Conservation (phyloP, 805 yeast genomes). For the Myxozyma mucilagina region DNA sequence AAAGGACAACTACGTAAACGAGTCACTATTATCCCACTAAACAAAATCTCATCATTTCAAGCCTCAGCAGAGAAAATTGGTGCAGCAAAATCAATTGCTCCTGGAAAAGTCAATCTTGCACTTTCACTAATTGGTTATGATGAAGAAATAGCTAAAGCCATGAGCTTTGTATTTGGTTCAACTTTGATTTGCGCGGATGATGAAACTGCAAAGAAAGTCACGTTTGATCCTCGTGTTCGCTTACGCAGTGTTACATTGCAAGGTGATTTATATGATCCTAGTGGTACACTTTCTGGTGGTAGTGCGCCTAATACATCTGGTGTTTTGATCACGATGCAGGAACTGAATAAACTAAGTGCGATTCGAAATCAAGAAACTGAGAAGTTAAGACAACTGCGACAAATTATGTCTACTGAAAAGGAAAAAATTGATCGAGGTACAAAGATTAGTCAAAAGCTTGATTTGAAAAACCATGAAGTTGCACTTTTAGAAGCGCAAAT, state of each 20-base stretch:
- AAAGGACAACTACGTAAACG: constrained; percentile 75
- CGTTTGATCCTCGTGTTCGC: constrained; percentile 78
- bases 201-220: constrained; percentile 82
- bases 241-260: constrained; percentile 83
- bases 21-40: constrained; percentile 89
- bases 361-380: constrained; percentile 47
- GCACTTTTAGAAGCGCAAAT: constrained; percentile 35
- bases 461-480: constrained; percentile 39
- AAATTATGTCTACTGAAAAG: constrained; percentile 14
- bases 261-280: constrained; percentile 95
- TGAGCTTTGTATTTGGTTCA: constrained; percentile 88
- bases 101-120: constrained; percentile 87
- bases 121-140: constrained; percentile 76
- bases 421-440: constrained; percentile 26
- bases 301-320: constrained; percentile 59
- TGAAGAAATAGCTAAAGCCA: constrained; percentile 68
- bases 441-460: constrained; percentile 34
- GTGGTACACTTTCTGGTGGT: constrained; percentile 96
- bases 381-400: constrained; percentile 46
- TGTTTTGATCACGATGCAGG: constrained; percentile 65
- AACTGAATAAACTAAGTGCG: constrained; percentile 51
- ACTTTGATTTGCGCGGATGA: constrained; percentile 88
- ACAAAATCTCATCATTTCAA: constrained; percentile 68
- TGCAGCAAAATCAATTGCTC: constrained; percentile 74
- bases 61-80: constrained; percentile 54